Percentiles rank a stretch among this genome's conserved stretches.
These are phyloP conservation scores for Furcasterigmium furcatum DNA, from an alignment of 2,329 filamentous ascomycete species.

Conservation along the genomic window DNA sequence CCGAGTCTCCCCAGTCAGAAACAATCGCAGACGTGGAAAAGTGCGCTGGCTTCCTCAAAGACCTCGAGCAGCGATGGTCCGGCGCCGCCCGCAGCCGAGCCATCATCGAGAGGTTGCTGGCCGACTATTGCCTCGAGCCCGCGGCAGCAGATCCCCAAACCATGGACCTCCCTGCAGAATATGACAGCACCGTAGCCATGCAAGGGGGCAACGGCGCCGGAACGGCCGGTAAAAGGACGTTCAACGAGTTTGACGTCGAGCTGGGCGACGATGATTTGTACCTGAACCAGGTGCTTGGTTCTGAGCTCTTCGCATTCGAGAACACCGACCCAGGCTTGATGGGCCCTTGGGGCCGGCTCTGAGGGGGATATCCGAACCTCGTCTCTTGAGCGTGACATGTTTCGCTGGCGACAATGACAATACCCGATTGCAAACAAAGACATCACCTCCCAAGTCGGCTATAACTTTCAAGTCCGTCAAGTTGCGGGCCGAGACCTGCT, in stretches of 20 bases:
- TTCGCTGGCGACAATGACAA: too few relatives aligned
- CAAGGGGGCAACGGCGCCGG: too few relatives aligned
- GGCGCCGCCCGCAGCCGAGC: constrained; percentile 16
- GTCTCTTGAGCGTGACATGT: too few relatives aligned
- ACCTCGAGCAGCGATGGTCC: constrained; percentile 19
- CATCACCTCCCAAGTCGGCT: too few relatives aligned
- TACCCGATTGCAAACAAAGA: too few relatives aligned
- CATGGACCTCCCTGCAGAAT: background rate
- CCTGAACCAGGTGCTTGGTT: constrained; percentile 2
- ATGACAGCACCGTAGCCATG: background rate
- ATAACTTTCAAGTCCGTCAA: too few relatives aligned
- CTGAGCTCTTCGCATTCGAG: constrained; percentile 6
- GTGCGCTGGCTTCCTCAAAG: constrained; percentile 16
- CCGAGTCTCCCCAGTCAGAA: background rate
- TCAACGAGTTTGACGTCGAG: background rate
- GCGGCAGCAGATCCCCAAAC: background rate
- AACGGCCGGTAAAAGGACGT: background rate
- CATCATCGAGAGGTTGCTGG: constrained; percentile 19
- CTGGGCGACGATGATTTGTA: background rate
- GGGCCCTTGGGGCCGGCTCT: background rate
- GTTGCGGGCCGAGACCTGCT: too few relatives aligned
- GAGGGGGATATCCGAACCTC: too few relatives aligned
- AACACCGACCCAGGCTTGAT: constrained; percentile 1
- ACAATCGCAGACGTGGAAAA: constrained; percentile 12
- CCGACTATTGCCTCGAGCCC: background rate